Evolutionary conservation across 176 grass and related monocot genomes (phyloP).

Genomic region (Pontederia paniculata): DNA sequence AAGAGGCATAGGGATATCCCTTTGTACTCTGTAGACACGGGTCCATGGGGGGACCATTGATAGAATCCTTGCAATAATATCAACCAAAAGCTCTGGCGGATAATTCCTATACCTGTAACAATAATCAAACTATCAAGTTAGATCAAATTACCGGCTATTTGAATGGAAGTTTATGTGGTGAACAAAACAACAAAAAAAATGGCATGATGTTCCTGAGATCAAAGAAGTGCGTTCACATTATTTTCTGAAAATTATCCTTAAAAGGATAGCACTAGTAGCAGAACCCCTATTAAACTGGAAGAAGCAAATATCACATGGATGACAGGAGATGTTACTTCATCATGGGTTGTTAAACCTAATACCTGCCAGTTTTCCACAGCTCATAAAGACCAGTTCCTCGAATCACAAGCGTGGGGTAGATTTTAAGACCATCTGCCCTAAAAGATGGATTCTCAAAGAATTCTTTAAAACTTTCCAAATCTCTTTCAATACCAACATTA

Average conservation of each 20-base stretch:
- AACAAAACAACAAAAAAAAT: no score
- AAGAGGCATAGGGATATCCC: slow-evolving; percentile 98
- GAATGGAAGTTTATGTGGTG: no score
- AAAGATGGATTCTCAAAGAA: slow-evolving; percentile 91
- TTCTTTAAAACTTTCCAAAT: slow-evolving; percentile 90
- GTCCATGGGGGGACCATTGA: slow-evolving; percentile 97
- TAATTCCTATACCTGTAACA: slow-evolving; percentile 84
- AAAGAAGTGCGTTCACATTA: no score
- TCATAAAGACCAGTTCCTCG: slow-evolving; percentile 99
- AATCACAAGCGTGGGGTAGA: slow-evolving; percentile 95
- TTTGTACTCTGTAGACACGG: slow-evolving; percentile 85
- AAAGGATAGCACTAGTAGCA: no score
- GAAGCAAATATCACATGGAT: no score
- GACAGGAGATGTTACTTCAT: no score
- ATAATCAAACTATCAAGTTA: no score
- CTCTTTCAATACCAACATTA: slow-evolving; percentile 93
- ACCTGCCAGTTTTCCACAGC: slow-evolving; percentile 99
- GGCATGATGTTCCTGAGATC: no score
- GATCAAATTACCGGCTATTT: no score
- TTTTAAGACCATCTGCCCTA: slow-evolving; percentile 91
- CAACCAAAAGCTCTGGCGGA: slow-evolving; percentile 78
- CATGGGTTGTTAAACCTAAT: slow-evolving; percentile 1
- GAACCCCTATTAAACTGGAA: no score
- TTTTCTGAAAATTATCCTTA: no score
- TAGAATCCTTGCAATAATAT: slow-evolving; percentile 85